These are phyloP conservation scores for Fraxinus ornus DNA, from an alignment of 305 asterid species.

Conservation along the genomic window DNA sequence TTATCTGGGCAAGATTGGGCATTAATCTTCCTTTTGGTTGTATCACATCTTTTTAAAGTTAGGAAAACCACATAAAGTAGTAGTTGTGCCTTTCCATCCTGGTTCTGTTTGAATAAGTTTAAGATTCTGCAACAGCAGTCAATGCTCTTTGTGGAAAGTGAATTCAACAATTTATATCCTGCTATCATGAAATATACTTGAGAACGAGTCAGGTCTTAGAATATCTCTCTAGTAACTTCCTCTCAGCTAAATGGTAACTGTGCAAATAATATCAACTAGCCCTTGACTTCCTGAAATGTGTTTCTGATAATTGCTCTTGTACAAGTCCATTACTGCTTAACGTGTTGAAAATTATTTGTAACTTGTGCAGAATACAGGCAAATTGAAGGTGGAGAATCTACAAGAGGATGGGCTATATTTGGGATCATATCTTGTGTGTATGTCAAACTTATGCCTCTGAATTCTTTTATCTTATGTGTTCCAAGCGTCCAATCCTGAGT, in stretches of 20 bases:
- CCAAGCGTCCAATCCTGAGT: neutral
- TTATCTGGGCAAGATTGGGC: neutral
- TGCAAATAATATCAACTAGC: neutral
- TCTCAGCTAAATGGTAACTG: neutral
- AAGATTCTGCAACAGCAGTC: neutral
- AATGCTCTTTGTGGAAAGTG: neutral
- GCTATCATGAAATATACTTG: neutral
- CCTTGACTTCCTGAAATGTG: slow-evolving; percentile 18
- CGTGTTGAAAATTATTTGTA: slow-evolving; percentile 3
- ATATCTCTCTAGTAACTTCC: neutral
- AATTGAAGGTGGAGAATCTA: slow-evolving; percentile 48
- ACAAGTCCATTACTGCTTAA: slow-evolving; percentile 14
- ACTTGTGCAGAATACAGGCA: slow-evolving; percentile 54
- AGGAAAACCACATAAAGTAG: neutral
- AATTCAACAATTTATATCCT: neutral
- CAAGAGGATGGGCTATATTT: slow-evolving; percentile 84
- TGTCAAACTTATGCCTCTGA: slow-evolving; percentile 24
- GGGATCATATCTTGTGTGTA: slow-evolving; percentile 89
- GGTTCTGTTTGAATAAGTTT: neutral
- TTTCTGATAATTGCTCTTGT: slow-evolving; percentile 17
- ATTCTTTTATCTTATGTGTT: neutral
- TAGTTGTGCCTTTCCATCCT: neutral
- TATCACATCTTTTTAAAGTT: neutral
- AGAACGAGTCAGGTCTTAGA: neutral
- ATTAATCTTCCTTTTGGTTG: neutral